phyloP scores from a whole-genome alignment of 768 basidiomycete genomes.

The Tulasnella sp. region DNA sequence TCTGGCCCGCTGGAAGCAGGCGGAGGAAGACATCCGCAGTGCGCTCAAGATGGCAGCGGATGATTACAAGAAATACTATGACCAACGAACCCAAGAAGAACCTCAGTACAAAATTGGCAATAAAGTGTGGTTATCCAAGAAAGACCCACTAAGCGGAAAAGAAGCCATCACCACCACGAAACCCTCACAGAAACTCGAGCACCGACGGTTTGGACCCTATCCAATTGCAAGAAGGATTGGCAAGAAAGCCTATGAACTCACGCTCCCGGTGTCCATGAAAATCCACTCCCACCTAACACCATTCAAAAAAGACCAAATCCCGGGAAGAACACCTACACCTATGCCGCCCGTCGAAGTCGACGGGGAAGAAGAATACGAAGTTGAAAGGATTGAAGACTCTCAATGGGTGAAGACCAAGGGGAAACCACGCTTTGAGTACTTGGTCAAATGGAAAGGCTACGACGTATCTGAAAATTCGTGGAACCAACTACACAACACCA shows the following conservation, averaged over 20 bases:
- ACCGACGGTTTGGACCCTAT: constrained; percentile 10
- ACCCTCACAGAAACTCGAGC: constrained; percentile 14
- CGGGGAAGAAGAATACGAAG: too few species aligned
- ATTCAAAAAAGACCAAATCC: too few species aligned
- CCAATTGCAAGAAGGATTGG: neutral
- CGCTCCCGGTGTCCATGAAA: constrained; percentile 1
- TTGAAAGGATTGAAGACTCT: neutral
- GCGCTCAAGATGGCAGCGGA: too few species aligned
- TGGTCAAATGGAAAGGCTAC: neutral
- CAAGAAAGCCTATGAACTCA: neutral
- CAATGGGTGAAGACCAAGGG: too few species aligned
- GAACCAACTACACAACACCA: too few species aligned
- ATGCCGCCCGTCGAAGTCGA: neutral
- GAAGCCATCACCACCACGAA: too few species aligned
- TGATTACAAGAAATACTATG: too few species aligned
- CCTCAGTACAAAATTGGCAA: neutral
- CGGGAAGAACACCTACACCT: neutral
- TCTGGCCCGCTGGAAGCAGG: neutral
- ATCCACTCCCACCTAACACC: neutral
- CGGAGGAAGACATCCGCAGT: too few species aligned
- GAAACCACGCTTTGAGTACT: neutral
- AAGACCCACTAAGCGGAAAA: too few species aligned
- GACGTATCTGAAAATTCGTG: too few species aligned
- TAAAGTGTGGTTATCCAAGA: too few species aligned
- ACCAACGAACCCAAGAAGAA: neutral